Conservation (phyloP, 352 stramenopile species). For the Salisapilia sapeloensis region DNA sequence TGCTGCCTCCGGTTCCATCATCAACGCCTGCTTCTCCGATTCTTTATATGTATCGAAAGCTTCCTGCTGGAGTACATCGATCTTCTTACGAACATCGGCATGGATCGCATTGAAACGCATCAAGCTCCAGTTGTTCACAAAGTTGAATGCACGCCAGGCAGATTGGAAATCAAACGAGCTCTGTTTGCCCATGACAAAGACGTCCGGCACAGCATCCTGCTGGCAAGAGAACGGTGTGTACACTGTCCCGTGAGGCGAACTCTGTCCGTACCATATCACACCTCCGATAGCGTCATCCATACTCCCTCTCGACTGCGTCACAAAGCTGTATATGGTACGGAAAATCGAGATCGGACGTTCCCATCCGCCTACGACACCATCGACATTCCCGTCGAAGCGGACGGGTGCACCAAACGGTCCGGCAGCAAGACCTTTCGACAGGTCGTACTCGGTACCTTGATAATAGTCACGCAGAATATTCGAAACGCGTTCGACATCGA, state of each 20-base stretch:
- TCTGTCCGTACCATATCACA: slow-evolving; percentile 53
- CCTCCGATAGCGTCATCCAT: slow-evolving; percentile 23
- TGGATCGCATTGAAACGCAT: slow-evolving; percentile 60
- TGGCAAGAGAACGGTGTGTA: slow-evolving; percentile 53
- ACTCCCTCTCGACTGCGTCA: slow-evolving; percentile 21
- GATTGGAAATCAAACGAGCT: slow-evolving; percentile 48
- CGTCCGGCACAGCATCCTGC: slow-evolving; percentile 22
- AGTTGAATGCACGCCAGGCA: slow-evolving; percentile 76
- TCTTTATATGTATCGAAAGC: slow-evolving; percentile 9
- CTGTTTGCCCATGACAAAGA: slow-evolving; percentile 44
- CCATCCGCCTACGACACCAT: slow-evolving; percentile 48
- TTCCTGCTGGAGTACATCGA: slow-evolving; percentile 16
- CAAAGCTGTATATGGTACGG: slow-evolving; percentile 77
- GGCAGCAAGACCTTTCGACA: slow-evolving; percentile 66
- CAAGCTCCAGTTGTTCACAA: slow-evolving; percentile 77
- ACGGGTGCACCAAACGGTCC: slow-evolving; percentile 85
- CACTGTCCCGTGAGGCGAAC: slow-evolving; percentile 46
- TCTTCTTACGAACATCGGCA: slow-evolving; percentile 20
- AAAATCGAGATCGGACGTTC: slow-evolving; percentile 86
- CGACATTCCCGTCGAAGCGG: slow-evolving; percentile 41
- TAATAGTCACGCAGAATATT: slow-evolving; percentile 81
- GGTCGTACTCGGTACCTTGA: slow-evolving; percentile 79
- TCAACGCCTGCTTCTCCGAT: slow-evolving; percentile 2
- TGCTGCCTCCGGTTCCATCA: slow-evolving; percentile 9
- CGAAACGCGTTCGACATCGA: slow-evolving; percentile 65